Evolutionary conservation across 176 grass and related monocot genomes (phyloP), one percentile per base, ranked within the genome.

Genomic region (Aegilops speltoides): DNA sequence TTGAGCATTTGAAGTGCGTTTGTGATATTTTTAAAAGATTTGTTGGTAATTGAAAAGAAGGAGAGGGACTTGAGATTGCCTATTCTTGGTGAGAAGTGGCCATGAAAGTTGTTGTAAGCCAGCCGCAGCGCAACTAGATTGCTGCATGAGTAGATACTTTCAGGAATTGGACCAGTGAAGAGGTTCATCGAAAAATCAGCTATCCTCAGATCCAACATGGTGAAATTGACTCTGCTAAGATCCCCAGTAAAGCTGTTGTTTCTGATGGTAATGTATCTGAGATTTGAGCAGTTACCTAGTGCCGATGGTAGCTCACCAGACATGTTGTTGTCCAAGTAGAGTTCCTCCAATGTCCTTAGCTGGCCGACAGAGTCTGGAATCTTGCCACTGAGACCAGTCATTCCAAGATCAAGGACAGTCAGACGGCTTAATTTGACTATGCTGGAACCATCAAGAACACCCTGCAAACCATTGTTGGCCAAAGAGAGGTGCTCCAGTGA

Each of bases 71-170:
- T 86, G 45, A 93, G 88, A 79, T 91, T 95, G 38, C 12, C 43
- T 22, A 93, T 86, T 10, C 34, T 88, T 83, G 86, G 81, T 26
- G 94, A 91, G 13, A 96, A 77, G 19, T 91, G 89, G 31, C 94
- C 94, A 8, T 26, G 26, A 37, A 96, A 81, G 0, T 23, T 81
- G 37, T 96, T 96, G 81, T 7, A 81, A 71, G 91, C 86, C 66
- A 96, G 50, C 11, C 91, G 84, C 31, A 93, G 37, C 1, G 94
- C 94, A 73, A 84, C 73, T 45, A 96, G 79, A 82, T 85, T 89
- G 28, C 8, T 93, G 85, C 91, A 96, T 50, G 67, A 75, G 80
- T 88, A 96, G 52, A 96, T 91, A 85, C 87, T 93, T 65, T 93
- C 87, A 73, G 94, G 94, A 64, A 96, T 56, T 60, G 33, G 28